Base-by-base conservation (phyloP, 768 basidiomycete genomes). In the Russula emetica region DNA sequence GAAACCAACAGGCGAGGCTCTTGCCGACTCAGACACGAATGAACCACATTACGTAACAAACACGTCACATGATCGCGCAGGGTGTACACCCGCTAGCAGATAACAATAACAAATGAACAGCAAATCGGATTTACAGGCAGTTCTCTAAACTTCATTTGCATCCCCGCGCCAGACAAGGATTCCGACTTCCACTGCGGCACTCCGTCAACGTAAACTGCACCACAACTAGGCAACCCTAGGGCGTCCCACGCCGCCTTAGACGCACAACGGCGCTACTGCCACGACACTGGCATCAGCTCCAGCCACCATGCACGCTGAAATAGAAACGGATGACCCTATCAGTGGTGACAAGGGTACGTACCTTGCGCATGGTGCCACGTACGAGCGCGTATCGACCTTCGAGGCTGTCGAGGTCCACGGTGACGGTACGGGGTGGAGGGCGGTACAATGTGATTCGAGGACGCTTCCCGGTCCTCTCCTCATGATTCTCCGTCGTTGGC, bases 221-320 rank as follows among this genome's bases (percentile, higher is more conserved):
- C 72, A 45, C 74, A 74, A 51, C 70, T 72, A 18, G 69, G 69
- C 7, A 75, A 67, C 20, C 64, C 69, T 14, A 75, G 56, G 6
- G 72, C 54, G 56, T 67, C 67, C 68, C 70, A 73, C 13, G 68
- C 45, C 24, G 70, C 61, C n/a, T 53, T 55, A n/a, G 65, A 66
- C 14, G 67, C 52, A 53, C 60, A 66, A 58, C 72, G 74, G 49
- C 73, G 73, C 75, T 75, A 76, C 74, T 75, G 45, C 40, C 62
- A 49, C 53, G 14, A 28, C 54, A 14, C 49, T 40, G 5, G n/a
- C 30, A 16, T 66, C 52, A 66, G 65, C 52, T 34, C 52, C 2
- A 1, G 7, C 34, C 34, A n/a, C 13, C 18, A 34, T 14, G 26
- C 16, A 18, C 53, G 49, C 38, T 7, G 24, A 36, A 54, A 20